Evolutionary conservation across 75 land plant genomes (phyloP).

Genomic region (Pinus albicaulis): DNA sequence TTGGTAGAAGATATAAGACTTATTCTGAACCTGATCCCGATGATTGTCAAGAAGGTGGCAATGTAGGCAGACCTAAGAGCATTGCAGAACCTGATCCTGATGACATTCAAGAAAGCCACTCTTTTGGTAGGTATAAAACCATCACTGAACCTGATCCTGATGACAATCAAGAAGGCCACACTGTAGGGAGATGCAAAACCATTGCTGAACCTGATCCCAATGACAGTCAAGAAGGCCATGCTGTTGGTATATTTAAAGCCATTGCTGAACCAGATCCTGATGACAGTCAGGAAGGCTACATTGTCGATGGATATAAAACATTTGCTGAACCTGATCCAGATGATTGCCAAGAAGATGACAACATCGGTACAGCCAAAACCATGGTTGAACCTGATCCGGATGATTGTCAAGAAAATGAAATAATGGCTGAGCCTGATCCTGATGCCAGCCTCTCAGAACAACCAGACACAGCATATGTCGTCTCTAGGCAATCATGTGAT

Average conservation of each 20-base stretch:
- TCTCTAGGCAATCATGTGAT: no score
- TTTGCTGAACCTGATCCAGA: constrained; percentile 29
- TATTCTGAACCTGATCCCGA: constrained; percentile 48
- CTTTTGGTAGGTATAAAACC: no score
- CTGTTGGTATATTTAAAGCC: background rate
- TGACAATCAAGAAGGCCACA: constrained; percentile 3
- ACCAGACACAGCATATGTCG: no score
- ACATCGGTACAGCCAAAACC: background rate
- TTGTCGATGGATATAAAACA: background rate
- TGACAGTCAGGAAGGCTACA: constrained; percentile 8
- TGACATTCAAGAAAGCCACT: no score
- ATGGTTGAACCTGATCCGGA: constrained; percentile 34
- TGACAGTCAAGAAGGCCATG: constrained; percentile 11
- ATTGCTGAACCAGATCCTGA: constrained; percentile 51
- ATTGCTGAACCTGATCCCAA: constrained; percentile 28
- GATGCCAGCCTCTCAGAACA: background rate
- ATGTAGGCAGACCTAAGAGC: background rate
- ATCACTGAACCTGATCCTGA: constrained; percentile 28
- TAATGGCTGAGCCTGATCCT: background rate
- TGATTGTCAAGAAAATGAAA: constrained; percentile 13
- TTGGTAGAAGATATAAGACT: no score
- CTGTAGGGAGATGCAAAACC: background rate
- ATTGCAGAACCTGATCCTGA: constrained; percentile 21
- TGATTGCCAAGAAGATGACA: constrained; percentile 5
- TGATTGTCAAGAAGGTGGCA: constrained; percentile 2